Percentiles rank a stretch among this genome's conserved stretches.
These are phyloP conservation scores for Chrysanthemum seticuspe DNA, from an alignment of 129 eudicot species.

Conservation along the genomic window DNA sequence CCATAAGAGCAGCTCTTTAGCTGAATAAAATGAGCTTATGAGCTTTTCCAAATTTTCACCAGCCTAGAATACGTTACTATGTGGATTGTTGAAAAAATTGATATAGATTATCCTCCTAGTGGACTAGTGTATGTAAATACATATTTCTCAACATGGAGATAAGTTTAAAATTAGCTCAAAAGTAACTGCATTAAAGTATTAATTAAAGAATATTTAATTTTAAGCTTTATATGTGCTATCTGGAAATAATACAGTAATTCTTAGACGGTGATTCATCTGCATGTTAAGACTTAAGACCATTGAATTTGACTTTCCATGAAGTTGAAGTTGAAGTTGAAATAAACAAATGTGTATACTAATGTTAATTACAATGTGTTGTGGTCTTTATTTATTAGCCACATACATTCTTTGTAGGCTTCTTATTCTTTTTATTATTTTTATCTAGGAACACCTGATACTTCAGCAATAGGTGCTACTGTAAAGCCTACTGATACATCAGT, in stretches of 20 bases:
- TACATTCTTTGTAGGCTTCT: background rate
- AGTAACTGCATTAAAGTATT: too few species aligned
- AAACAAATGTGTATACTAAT: too few species aligned
- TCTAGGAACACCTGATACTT: slow-evolving; percentile 50
- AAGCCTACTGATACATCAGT: slow-evolving; percentile 41
- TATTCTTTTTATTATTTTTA: background rate
- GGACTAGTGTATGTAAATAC: background rate
- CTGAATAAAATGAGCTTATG: too few species aligned
- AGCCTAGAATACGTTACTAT: background rate
- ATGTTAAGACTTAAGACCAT: too few species aligned
- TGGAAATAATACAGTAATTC: too few species aligned
- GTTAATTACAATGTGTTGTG: background rate
- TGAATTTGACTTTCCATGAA: too few species aligned
- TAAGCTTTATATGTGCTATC: background rate
- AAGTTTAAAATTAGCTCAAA: background rate
- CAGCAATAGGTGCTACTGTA: slow-evolving; percentile 35
- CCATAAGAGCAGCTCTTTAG: too few species aligned
- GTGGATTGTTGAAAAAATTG: background rate
- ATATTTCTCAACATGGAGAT: background rate
- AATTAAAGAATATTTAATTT: too few species aligned
- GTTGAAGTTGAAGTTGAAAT: too few species aligned
- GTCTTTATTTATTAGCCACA: background rate
- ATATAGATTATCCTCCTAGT: background rate
- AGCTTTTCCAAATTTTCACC: too few species aligned
- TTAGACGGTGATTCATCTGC: too few species aligned